Evolutionary conservation across 2,329 filamentous ascomycete genomes (phyloP).

Genomic region (Calycina marina): DNA sequence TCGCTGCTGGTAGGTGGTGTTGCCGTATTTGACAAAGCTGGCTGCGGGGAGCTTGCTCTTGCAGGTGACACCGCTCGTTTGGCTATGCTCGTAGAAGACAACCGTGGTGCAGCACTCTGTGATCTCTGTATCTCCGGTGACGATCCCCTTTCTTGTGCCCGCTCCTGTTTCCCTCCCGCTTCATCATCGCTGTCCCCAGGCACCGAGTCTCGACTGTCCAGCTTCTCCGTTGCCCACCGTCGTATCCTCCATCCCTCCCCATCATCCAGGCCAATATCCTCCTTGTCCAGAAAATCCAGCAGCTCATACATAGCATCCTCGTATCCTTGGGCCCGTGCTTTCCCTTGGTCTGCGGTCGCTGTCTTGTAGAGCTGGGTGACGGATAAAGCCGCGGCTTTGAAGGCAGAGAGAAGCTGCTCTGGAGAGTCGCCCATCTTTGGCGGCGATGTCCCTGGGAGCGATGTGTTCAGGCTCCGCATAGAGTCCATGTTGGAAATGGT

Average conservation of each 20-base stretch:
- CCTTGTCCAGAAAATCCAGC: constrained; percentile 68
- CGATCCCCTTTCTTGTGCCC: constrained; percentile 31
- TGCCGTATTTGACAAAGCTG: constrained; percentile 17
- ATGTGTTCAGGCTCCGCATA: constrained; percentile 48
- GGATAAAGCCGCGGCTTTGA: constrained; percentile 82
- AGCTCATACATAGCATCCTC: constrained; percentile 90
- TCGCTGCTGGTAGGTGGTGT: constrained; percentile 7
- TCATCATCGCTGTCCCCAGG: constrained; percentile 58
- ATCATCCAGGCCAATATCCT: constrained; percentile 63
- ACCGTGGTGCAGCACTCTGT: constrained; percentile 26
- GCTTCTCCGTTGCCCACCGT: constrained; percentile 52
- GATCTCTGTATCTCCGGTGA: constrained; percentile 43
- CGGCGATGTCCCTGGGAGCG: constrained; percentile 36
- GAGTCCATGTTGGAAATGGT: constrained; percentile 48
- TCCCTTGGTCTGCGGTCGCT: constrained; percentile 62
- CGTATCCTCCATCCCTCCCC: constrained; percentile 57
- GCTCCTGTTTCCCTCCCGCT: constrained; percentile 41
- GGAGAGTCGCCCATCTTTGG: constrained; percentile 32
- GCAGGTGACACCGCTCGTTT: constrained; percentile 23
- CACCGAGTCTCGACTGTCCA: constrained; percentile 45
- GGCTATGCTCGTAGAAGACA: constrained; percentile 16
- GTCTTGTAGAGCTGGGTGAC: constrained; percentile 96
- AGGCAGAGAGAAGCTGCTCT: constrained; percentile 67
- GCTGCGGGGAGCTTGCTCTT: constrained; percentile 22
- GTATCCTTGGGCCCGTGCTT: constrained; percentile 68